Base-by-base conservation (phyloP, 1,139 yeast genomes). In the Candida tetrigidarum region DNA sequence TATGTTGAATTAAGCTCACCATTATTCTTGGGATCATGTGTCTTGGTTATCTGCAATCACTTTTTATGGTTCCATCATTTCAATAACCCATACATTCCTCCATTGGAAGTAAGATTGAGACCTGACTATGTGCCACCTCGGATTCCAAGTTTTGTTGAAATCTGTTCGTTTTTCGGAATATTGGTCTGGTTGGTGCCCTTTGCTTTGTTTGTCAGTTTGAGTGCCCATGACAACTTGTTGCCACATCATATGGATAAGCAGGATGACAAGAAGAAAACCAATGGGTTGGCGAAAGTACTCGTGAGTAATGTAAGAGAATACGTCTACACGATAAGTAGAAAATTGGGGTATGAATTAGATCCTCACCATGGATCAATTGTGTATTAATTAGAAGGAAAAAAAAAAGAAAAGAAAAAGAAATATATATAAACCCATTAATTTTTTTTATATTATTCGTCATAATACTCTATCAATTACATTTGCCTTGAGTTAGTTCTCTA, bases 171-270 rank as follows among this genome's bases (percentile, higher is more conserved):
- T 64, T 91, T 95, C 60, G 99, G 97, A 1, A 70, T 93, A 36
- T 85, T 96, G 56, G 85, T 93, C 11, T 93, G 99, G 99, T 76
- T 92, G 49, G 80, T 93, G 36, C 99, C 99, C 26, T 91, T 93
- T 65, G 84, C 97, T 2, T 74, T 95, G 50, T 92, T 95, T 66
- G 93, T 95, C 22, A 86, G 96, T 42, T 75, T 93, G 49, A 87
- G 96, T 61, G 98, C 98, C 5, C 88, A 90, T 50, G 99, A 95
- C 58, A 87, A 90, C 58, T 81, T 87, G 22, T 75, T 93, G 42
- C 99, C 99, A 5, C 79, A 72, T 46, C 79, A 74, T 49, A 52
- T 66, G 47, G 63, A 67, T 34, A 55, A 58, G 9, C 65, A 66
- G 35, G 66, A 62, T 9, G 60, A 58, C 33, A 64, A 58, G 51